Percentiles rank a stretch among this genome's conserved stretches.
Conservation (phyloP, 108 stramenopile genomes). For the Nannochloropsis oceanica region DNA sequence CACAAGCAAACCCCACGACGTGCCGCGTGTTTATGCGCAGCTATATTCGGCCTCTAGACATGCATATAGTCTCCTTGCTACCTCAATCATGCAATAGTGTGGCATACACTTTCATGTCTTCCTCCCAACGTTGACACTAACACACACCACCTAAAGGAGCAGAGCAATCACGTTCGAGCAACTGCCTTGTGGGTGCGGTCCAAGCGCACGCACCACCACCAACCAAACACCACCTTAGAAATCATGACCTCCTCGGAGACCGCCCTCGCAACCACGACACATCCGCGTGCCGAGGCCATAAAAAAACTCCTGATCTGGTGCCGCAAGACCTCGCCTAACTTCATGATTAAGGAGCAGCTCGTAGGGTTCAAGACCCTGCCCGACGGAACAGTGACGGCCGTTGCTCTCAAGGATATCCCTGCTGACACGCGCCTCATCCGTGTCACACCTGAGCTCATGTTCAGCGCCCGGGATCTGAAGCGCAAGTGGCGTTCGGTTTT, state of each 20-base stretch:
- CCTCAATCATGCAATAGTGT: too few relatives aligned
- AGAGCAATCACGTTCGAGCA: too few relatives aligned
- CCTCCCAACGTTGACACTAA: too few relatives aligned
- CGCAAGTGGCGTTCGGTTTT: background rate
- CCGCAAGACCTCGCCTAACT: background rate
- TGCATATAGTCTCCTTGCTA: too few relatives aligned
- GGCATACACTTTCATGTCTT: too few relatives aligned
- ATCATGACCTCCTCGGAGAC: background rate
- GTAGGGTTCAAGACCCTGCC: background rate
- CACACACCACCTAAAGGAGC: too few relatives aligned
- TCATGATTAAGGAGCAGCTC: background rate
- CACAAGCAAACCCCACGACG: too few relatives aligned
- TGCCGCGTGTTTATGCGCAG: too few relatives aligned
- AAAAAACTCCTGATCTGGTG: background rate
- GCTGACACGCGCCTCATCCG: background rate
- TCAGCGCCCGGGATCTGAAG: background rate
- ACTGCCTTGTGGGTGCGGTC: too few relatives aligned
- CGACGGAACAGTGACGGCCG: background rate
- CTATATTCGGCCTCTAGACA: too few relatives aligned
- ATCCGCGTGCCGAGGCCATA: background rate
- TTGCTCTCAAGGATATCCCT: background rate
- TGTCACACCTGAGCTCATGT: background rate
- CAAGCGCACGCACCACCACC: too few relatives aligned
- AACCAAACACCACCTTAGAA: too few relatives aligned
- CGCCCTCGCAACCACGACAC: background rate